Conservation (phyloP, 2,329 filamentous ascomycete species). For the Stagonosporopsis tanaceti region DNA sequence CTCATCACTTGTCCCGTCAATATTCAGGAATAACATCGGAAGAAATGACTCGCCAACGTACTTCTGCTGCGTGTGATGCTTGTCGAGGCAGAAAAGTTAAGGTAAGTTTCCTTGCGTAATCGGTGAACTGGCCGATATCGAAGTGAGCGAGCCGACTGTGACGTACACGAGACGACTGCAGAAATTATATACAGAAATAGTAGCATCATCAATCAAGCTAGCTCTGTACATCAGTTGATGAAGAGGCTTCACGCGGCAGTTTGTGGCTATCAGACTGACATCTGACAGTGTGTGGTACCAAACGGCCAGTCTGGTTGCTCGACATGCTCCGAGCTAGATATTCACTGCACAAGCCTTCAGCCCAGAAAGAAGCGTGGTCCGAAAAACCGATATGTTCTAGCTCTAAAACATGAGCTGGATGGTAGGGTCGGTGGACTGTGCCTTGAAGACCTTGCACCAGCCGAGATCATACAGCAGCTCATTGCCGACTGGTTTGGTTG, state of each 20-base stretch:
- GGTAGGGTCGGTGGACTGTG: not conserved
- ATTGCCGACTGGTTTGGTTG: slow-evolving; percentile 32
- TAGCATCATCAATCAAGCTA: too few species aligned
- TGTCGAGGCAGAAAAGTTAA: slow-evolving; percentile 33
- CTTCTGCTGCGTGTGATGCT: slow-evolving; percentile 30
- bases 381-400: slow-evolving; percentile 28
- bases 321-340: slow-evolving; percentile 22
- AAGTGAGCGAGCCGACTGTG: not conserved
- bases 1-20: not conserved
- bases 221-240: too few species aligned
- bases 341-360: slow-evolving; percentile 24
- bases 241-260: not conserved
- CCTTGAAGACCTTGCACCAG: slow-evolving; percentile 21
- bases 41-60: slow-evolving; percentile 19
- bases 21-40: slow-evolving; percentile 11
- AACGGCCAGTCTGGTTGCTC: slow-evolving; percentile 16
- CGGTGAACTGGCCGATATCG: not conserved
- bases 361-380: slow-evolving; percentile 31
- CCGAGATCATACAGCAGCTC: slow-evolving; percentile 17
- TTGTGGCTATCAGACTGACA: not conserved
- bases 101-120: slow-evolving; percentile 12
- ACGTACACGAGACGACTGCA: not conserved
- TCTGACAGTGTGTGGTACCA: slow-evolving; percentile 19
- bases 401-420: slow-evolving; percentile 1
- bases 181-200: not conserved